Evolutionary conservation across 1,284 basidiomycete genomes (phyloP).

Genomic region (Marasmius fiardii): DNA sequence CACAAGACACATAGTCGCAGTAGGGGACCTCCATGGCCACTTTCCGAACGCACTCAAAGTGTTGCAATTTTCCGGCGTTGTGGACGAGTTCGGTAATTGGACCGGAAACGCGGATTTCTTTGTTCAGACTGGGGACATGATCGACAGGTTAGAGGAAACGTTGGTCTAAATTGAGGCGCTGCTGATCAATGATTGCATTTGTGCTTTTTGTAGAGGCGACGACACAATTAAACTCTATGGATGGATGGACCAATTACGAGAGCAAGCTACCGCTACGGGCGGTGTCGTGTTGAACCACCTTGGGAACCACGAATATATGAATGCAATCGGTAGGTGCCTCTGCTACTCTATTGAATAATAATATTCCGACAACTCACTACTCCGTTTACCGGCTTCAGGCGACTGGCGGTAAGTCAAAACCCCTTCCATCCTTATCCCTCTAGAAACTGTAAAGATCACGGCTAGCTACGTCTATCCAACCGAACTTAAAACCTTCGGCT

Average conservation of each 20-base stretch:
- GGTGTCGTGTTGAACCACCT: constrained; percentile 75
- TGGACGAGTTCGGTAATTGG: constrained; percentile 72
- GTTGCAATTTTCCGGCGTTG: constrained; percentile 72
- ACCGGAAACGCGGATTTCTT: constrained; percentile 76
- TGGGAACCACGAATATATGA: constrained; percentile 95
- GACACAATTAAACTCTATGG: constrained; percentile 82
- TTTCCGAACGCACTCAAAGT: constrained; percentile 69
- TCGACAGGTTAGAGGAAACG: constrained; percentile 82
- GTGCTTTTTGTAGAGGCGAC: constrained; percentile 65
- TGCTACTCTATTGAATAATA: too few species aligned
- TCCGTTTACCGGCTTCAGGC: too few species aligned
- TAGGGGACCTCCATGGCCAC: constrained; percentile 83
- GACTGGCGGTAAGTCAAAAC: constrained; percentile 82
- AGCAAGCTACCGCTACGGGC: constrained; percentile 65
- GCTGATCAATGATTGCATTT: too few species aligned
- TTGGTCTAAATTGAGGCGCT: too few species aligned
- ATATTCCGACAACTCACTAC: too few species aligned
- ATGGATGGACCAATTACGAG: constrained; percentile 81
- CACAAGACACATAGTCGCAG: constrained; percentile 62
- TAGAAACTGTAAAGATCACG: too few species aligned
- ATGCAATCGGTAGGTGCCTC: constrained; percentile 71
- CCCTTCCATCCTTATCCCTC: too few species aligned
- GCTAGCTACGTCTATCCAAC: constrained; percentile 82
- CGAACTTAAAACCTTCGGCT: constrained; percentile 80
- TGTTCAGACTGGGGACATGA: constrained; percentile 93